Percentiles rank a stretch among this genome's conserved stretches.
phyloP scores from a whole-genome alignment of 2,329 filamentous ascomycete genomes.

The Venturiaceae sp. region DNA sequence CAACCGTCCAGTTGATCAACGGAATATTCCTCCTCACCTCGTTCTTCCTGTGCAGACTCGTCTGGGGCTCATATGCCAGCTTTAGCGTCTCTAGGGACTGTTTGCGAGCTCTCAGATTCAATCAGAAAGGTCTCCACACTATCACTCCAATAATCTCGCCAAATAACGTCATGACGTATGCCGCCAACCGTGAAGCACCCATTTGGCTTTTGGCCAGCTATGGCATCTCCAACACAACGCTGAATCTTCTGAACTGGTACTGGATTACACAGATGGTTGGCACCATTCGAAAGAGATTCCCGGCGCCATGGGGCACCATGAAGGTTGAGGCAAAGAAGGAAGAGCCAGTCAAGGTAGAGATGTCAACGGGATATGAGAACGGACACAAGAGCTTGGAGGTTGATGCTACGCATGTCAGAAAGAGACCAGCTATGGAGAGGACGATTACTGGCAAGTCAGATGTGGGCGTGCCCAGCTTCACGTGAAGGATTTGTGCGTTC shows the following conservation, averaged over 20 bases:
- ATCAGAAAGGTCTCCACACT: slow-evolving; percentile 15
- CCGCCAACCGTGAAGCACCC: slow-evolving; percentile 33
- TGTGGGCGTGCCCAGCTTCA: neutral
- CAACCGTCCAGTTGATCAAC: slow-evolving; percentile 45
- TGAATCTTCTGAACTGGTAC: slow-evolving; percentile 71
- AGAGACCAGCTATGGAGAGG: neutral
- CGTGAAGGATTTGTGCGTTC: too few species aligned
- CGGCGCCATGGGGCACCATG: slow-evolving; percentile 42
- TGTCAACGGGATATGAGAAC: neutral
- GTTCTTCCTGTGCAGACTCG: slow-evolving; percentile 26
- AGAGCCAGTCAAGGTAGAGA: neutral
- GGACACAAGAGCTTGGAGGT: slow-evolving; percentile 6
- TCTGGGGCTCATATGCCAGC: slow-evolving; percentile 69
- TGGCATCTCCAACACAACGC: slow-evolving; percentile 56
- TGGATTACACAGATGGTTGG: slow-evolving; percentile 86
- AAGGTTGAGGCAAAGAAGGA: slow-evolving; percentile 12
- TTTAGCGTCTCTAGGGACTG: slow-evolving; percentile 56
- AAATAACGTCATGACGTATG: slow-evolving; percentile 34
- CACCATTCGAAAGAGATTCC: slow-evolving; percentile 67
- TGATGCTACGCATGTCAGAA: slow-evolving; percentile 4
- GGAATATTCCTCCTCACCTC: slow-evolving; percentile 29
- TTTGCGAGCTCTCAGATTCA: slow-evolving; percentile 19
- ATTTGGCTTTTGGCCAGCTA: slow-evolving; percentile 62
- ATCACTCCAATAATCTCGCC: neutral
- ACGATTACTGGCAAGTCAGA: neutral